Percentiles rank a stretch among this genome's conserved stretches.
Evolutionary conservation across 768 basidiomycete genomes (phyloP).

Genomic region (Leucosporidium scottii): DNA sequence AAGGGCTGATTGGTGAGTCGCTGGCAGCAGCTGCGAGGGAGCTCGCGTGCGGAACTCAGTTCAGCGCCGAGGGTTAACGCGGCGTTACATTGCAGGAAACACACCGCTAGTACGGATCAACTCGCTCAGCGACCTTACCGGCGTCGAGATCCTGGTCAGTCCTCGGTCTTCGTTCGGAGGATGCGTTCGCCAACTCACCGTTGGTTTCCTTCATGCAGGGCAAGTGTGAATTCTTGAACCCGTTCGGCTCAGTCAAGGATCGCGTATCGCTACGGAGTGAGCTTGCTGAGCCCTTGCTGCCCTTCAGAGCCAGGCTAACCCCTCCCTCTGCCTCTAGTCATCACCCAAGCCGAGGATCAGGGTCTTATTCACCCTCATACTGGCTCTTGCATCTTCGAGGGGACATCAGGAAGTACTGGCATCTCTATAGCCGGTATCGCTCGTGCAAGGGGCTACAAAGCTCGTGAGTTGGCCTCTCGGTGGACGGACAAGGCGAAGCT

Average conservation of each 20-base stretch:
- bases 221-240: conserved; percentile 72
- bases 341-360: conserved; percentile 79
- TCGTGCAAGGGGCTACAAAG: conserved; percentile 33
- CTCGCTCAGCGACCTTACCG: conserved; percentile 80
- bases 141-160: conserved; percentile 73
- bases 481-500: too few species aligned
- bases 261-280: conserved; percentile 86
- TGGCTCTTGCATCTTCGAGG: conserved; percentile 90
- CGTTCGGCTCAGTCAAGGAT: conserved; percentile 96
- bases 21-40: not conserved
- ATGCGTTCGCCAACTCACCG: not conserved
- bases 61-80: conserved; percentile 3
- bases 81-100: conserved; percentile 56
- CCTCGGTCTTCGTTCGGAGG: not conserved
- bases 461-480: conserved; percentile 20
- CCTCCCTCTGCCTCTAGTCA: conserved; percentile 54
- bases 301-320: not conserved
- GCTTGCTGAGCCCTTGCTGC: not conserved
- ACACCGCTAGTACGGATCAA: conserved; percentile 88
- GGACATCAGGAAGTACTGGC: conserved; percentile 91
- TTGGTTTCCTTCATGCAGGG: not conserved
- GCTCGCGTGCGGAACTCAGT: not conserved
- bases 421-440: conserved; percentile 94
- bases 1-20: conserved; percentile 66
- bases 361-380: conserved; percentile 78